Evolutionary conservation across 345 rosid genomes (phyloP), one percentile per base, ranked within the genome.

Genomic region (Corchorus capsularis): DNA sequence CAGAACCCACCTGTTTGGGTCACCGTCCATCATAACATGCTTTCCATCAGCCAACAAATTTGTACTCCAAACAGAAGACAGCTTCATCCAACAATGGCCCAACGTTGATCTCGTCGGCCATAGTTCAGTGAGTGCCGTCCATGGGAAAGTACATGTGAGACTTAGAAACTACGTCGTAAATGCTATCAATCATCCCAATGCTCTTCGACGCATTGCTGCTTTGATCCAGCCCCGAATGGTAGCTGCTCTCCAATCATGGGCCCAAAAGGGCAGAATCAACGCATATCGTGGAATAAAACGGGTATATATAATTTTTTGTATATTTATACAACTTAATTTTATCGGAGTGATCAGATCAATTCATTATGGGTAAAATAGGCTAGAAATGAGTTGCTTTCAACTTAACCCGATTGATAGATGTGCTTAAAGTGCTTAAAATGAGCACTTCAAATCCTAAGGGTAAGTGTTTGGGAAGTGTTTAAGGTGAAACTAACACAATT

Each of bases 11-110:
- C 81, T 81, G 2, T 81, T 88, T 37, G 81, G 88, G 39, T 61
- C 79, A 43, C 86, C 88, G 47, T 56, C 87, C 1, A 76, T 84
- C 55, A 88, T 76, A 61, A 79, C 84, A 2, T 79, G 84, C 73
- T 71, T 70, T 11, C 91, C 87, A 34, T 14, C 68, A 10, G 82
- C 78, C 17, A 75, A 47, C 76, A 84, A 82, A 75, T 76, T 63
- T 50, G 43, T 83, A 39, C 63, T 76, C 56, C 77, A 72, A 75
- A 45, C 76, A 5, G 71, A 76, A 1, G 88, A 79, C 6, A 1
- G 0, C 0, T 86, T 88, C 47, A 63, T 67, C 6, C 53, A 27
- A 9, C 2, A 80, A 4, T 88, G 89, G 87, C 89, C 88, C 27
- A 80, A 34, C 2, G 10, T 34, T 20, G 77, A 85, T 1, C 9